Evolutionary conservation across 169 alveolate species (phyloP).

Genomic region (Amoebophrya sp.): DNA sequence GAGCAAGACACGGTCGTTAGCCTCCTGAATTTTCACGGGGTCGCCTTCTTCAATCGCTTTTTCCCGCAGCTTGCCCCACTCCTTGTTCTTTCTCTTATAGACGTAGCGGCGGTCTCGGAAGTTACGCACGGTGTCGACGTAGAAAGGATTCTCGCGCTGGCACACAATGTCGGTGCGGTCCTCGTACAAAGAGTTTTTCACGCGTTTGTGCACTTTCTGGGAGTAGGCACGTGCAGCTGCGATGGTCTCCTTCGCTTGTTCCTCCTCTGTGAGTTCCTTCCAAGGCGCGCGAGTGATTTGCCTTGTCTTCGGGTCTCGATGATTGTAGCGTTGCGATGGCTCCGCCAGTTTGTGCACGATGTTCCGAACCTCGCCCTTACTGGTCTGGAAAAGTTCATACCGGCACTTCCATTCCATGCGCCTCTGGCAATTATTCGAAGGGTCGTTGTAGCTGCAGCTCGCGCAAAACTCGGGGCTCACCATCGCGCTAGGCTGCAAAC

Average conservation of each 20-base stretch:
- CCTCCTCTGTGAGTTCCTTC: slow-evolving; percentile 46
- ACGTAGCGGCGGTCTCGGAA: slow-evolving; percentile 94
- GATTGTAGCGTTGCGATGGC: slow-evolving; percentile 30
- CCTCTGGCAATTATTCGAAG: slow-evolving; percentile 66
- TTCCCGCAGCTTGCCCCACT: slow-evolving; percentile 51
- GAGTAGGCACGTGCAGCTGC: slow-evolving; percentile 45
- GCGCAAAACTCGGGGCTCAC: slow-evolving; percentile 79
- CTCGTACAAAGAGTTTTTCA: slow-evolving; percentile 50
- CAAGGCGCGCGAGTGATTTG: slow-evolving; percentile 29
- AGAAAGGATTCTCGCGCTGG: slow-evolving; percentile 96
- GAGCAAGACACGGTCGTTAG: slow-evolving; percentile 73
- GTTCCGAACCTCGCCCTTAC: slow-evolving; percentile 63
- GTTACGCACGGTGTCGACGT: slow-evolving; percentile 65
- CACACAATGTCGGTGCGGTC: slow-evolving; percentile 62
- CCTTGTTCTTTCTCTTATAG: slow-evolving; percentile 76
- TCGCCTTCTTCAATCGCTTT: slow-evolving; percentile 56
- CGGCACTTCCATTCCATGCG: slow-evolving; percentile 87
- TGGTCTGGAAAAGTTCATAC: slow-evolving; percentile 80
- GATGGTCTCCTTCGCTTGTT: slow-evolving; percentile 30
- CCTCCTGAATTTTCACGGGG: slow-evolving; percentile 68
- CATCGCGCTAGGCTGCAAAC: slow-evolving; percentile 97
- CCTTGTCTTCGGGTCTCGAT: slow-evolving; percentile 4
- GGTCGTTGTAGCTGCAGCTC: slow-evolving; percentile 86
- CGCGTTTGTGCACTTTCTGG: slow-evolving; percentile 51
- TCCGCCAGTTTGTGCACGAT: slow-evolving; percentile 38